Percentiles rank a stretch among this genome's conserved stretches.
phyloP scores from a whole-genome alignment of 2,329 filamentous ascomycete species.

The Drechslerella dactyloides region DNA sequence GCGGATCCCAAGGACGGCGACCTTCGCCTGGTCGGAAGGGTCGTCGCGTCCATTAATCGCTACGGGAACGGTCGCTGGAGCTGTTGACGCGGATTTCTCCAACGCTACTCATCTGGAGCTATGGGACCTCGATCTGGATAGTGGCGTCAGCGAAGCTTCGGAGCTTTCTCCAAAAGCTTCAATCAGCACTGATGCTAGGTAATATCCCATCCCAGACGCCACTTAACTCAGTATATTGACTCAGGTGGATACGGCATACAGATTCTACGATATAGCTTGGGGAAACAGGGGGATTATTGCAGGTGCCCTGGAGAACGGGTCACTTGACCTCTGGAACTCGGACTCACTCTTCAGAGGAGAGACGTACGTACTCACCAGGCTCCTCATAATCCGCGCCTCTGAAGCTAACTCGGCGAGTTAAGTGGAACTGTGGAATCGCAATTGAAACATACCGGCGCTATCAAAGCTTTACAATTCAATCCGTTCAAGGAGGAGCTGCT shows the following conservation, averaged over 20 bases:
- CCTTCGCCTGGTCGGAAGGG: slow-evolving; percentile 94
- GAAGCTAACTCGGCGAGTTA: slow-evolving; percentile 53
- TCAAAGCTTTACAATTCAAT: slow-evolving; percentile 97
- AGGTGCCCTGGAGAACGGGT: slow-evolving; percentile 91
- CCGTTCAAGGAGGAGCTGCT: slow-evolving; percentile 87
- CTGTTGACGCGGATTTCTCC: slow-evolving; percentile 95
- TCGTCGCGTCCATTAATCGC: slow-evolving; percentile 79
- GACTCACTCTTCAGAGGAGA: slow-evolving; percentile 67
- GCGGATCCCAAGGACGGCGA: slow-evolving; percentile 92
- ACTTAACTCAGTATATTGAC: slow-evolving; percentile 18
- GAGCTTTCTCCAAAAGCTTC: slow-evolving; percentile 86
- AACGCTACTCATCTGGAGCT: slow-evolving; percentile 95
- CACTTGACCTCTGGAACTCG: slow-evolving; percentile 91
- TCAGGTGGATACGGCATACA: slow-evolving; percentile 58
- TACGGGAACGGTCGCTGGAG: slow-evolving; percentile 91
- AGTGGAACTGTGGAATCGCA: slow-evolving; percentile 61
- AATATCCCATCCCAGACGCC: slow-evolving; percentile 55
- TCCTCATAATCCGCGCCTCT: background rate
- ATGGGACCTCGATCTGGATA: slow-evolving; percentile 89
- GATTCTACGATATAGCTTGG: slow-evolving; percentile 98
- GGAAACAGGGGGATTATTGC: slow-evolving; percentile 89
- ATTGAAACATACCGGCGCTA: slow-evolving; percentile 86
- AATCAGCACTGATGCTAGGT: slow-evolving; percentile 89
- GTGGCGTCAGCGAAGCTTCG: slow-evolving; percentile 70
- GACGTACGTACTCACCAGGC: slow-evolving; percentile 59